Evolutionary conservation across 805 yeast genomes (phyloP).

Genomic region (Millerago galiae): DNA sequence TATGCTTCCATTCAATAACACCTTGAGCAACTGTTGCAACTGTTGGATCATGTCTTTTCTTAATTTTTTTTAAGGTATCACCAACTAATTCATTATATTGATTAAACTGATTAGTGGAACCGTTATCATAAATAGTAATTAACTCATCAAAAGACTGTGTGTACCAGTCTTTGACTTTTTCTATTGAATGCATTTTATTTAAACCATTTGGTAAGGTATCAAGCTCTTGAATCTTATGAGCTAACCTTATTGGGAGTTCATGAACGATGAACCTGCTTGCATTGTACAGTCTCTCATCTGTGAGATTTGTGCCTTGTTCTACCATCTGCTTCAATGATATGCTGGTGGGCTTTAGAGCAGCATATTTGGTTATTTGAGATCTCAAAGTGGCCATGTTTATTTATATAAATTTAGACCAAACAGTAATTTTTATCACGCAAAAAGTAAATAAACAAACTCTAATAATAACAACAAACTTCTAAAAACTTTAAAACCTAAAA

Average conservation of each 20-base stretch:
- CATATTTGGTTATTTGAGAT: constrained; percentile 36
- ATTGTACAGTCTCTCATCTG: constrained; percentile 70
- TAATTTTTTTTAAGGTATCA: constrained; percentile 61
- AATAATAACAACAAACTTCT: too few species aligned
- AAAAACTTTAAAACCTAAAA: too few species aligned
- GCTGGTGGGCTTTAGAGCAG: constrained; percentile 74
- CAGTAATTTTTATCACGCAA: too few species aligned
- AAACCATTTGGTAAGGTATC: constrained; percentile 76
- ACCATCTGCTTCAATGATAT: constrained; percentile 86
- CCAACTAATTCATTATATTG: constrained; percentile 65
- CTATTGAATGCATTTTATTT: constrained; percentile 65
- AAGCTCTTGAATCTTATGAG: constrained; percentile 78
- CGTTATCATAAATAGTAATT: constrained; percentile 37
- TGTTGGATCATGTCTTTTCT: constrained; percentile 84
- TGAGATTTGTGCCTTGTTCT: constrained; percentile 76
- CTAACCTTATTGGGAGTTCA: constrained; percentile 81
- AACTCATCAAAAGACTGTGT: constrained; percentile 85
- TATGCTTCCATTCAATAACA: constrained; percentile 80
- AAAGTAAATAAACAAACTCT: too few species aligned
- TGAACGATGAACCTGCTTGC: constrained; percentile 82
- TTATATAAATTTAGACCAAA: not conserved
- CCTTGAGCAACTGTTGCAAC: constrained; percentile 91
- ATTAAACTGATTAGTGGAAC: constrained; percentile 42
- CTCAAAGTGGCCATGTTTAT: constrained; percentile 9
- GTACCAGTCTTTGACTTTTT: constrained; percentile 80